Evolutionary conservation across 305 asterid species (phyloP).

Genomic region (Salvia sclarea): DNA sequence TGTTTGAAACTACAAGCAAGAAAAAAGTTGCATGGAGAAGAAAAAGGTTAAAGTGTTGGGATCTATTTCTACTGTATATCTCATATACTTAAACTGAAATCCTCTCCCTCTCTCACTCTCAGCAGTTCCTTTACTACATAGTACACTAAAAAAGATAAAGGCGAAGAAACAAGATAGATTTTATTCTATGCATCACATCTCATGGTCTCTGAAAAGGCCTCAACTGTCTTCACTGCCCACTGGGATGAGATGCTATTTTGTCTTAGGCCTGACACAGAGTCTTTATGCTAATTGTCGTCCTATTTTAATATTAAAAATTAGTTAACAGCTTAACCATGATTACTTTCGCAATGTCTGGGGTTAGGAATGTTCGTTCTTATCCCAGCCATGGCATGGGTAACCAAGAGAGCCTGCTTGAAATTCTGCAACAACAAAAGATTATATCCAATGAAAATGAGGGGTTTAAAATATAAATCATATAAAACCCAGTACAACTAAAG

Average conservation of each 20-base stretch:
- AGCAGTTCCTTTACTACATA: conserved; percentile 33
- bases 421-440: neutral
- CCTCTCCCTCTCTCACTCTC: conserved; percentile 27
- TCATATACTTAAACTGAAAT: neutral
- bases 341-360: neutral
- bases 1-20: conserved; percentile 75
- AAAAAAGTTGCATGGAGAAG: conserved; percentile 43
- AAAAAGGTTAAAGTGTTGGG: conserved; percentile 44
- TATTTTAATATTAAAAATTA: neutral
- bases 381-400: neutral
- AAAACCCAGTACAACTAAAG: neutral
- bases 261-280: conserved; percentile 9
- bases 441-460: neutral
- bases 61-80: conserved; percentile 20
- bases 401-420: neutral
- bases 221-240: conserved; percentile 31
- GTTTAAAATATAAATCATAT: neutral
- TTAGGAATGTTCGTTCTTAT: neutral
- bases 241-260: conserved; percentile 36
- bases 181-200: conserved; percentile 41
- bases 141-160: conserved; percentile 51
- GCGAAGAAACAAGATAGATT: conserved; percentile 38
- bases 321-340: neutral
- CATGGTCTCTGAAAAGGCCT: conserved; percentile 38
- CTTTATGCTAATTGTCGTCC: conserved; percentile 24